These are phyloP conservation scores for Tieghemostelium lacteum DNA, from an alignment of 78 protist species.

Conservation along the genomic window DNA sequence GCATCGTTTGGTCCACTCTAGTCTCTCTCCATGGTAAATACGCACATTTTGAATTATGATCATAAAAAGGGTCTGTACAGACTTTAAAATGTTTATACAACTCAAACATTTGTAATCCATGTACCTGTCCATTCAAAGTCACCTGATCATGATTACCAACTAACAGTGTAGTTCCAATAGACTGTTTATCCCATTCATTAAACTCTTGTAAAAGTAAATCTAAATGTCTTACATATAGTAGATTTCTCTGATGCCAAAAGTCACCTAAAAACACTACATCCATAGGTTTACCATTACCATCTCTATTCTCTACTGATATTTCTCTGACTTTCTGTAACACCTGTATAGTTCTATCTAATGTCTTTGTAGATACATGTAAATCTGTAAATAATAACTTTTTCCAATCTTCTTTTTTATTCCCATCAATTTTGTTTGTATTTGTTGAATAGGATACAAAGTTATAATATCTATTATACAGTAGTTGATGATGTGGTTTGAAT, in stretches of 20 bases:
- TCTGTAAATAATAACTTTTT: constrained; percentile 67
- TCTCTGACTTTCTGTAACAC: constrained; percentile 40
- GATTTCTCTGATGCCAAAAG: constrained; percentile 74
- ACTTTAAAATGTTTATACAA: constrained; percentile 30
- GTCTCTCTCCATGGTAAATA: constrained; percentile 72
- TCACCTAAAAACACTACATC: constrained; percentile 68
- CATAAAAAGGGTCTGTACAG: constrained; percentile 45
- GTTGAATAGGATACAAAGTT: background rate
- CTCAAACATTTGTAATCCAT: constrained; percentile 49
- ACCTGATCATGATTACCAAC: constrained; percentile 78
- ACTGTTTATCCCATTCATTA: constrained; percentile 9
- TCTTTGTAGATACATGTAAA: constrained; percentile 71
- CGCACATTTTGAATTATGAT: background rate
- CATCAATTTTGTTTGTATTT: background rate
- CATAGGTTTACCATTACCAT: background rate
- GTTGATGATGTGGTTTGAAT: no score
- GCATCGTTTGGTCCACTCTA: constrained; percentile 24
- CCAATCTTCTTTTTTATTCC: constrained; percentile 5
- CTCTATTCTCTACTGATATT: background rate
- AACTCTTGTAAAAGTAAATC: constrained; percentile 50
- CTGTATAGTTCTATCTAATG: constrained; percentile 26
- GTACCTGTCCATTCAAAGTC: constrained; percentile 49
- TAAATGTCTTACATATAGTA: constrained; percentile 53
- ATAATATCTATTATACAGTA: no score
- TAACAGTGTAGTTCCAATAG: constrained; percentile 12